Evolutionary conservation across 2,329 filamentous ascomycete species (phyloP), one percentile per base, ranked within the genome.

Genomic region (Ceratocystis cubensis): DNA sequence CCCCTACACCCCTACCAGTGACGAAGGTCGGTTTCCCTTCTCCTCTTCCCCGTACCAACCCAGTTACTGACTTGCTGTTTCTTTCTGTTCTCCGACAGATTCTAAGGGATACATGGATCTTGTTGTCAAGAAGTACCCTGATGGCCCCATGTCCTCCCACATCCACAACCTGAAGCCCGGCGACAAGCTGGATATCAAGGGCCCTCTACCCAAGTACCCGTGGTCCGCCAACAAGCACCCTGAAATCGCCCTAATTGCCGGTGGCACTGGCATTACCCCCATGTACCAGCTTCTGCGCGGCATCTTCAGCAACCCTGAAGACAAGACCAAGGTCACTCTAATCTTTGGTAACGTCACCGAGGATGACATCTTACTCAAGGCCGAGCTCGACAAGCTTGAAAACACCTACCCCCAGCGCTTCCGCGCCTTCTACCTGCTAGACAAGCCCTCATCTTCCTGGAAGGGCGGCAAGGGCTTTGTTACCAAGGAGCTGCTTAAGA

Each of bases 311-410:
- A 96, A 96, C 84, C 91, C 93, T 69, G 84, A 89, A 56, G 94
- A 99, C 80, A 92, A 94, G 84, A 99, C 94, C 72, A 96, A 96
- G 81, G 91, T 99, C 53, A 97, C 93, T 5, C 85, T 99, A 41
- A 84, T 99, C 46, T 96, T 93, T 74, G 94, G 91, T 71, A 99
- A 97, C 79, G 78, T 96, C 68, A 80, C 79, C 30, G 90, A 97
- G 79, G 84, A 93, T 70, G 94, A 99, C 74, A 96, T 99, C 69
- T 82, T 99, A 63, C 79, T 99, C 72, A 93, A 91, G 82, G 82
- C 84, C 72, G 90, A 99, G 79, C 84, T 93, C 66, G 82, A 88
- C 67, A 80, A 91, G 69, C 83, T 99, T 67, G 94, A 97, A 81
- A 96, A 96, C 82, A 91, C 88, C 63, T 96, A 92, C 80, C 94